Conservation (phyloP, 371 early-diverging fungal species). For the Mortierella sp. region DNA sequence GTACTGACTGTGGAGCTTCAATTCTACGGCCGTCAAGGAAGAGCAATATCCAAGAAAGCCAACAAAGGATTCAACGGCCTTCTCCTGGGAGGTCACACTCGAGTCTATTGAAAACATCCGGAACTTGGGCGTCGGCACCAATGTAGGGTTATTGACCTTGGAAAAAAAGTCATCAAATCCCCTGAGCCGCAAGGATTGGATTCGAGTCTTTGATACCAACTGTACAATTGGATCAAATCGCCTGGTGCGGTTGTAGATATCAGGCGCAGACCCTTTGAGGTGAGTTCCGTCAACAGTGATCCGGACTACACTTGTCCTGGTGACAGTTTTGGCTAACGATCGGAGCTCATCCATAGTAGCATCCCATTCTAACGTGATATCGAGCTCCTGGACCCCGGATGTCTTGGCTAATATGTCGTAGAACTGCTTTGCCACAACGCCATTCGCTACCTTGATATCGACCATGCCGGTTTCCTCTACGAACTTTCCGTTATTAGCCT, state of each 20-base stretch:
- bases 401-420: slow-evolving; percentile 9
- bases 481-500: slow-evolving; percentile 10
- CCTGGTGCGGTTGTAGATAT: not conserved
- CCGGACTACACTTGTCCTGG: not conserved
- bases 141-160: not conserved
- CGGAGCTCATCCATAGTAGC: not conserved
- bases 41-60: not conserved
- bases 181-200: slow-evolving; percentile 5
- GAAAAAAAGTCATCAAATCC: slow-evolving; percentile 13
- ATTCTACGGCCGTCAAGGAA: not conserved
- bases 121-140: not conserved
- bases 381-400: slow-evolving; percentile 8
- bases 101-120: slow-evolving; percentile 6
- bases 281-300: not conserved
- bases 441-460: slow-evolving; percentile 4
- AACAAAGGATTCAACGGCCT: not conserved
- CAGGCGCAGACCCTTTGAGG: not conserved
- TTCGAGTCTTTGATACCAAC: slow-evolving; percentile 1
- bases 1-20: not conserved
- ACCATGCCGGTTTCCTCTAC: slow-evolving; percentile 4
- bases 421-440: slow-evolving; percentile 11
- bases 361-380: slow-evolving; percentile 10
- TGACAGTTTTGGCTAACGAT: not conserved
- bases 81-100: not conserved
- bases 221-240: slow-evolving; percentile 18